Evolutionary conservation across 1,139 yeast species (phyloP).

Genomic region (Yamadazyma atlantica): DNA sequence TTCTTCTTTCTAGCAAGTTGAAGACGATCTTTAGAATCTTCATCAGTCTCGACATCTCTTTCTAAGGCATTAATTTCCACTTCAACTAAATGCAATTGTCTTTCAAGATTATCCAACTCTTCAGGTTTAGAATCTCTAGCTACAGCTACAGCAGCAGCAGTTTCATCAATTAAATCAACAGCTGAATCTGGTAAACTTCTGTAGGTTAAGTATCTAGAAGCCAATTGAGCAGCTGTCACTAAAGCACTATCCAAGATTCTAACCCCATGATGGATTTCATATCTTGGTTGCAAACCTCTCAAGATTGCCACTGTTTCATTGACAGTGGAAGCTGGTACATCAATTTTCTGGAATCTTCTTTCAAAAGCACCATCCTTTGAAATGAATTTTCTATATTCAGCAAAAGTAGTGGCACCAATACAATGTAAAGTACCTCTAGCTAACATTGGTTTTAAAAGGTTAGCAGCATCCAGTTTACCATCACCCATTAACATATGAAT

Average conservation of each 20-base stretch:
- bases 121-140: conserved; percentile 98
- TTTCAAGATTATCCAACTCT: conserved; percentile 88
- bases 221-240: conserved; percentile 93
- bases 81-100: conserved; percentile 85
- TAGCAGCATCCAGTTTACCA: conserved; percentile 93
- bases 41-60: conserved; percentile 91
- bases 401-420: conserved; percentile 96
- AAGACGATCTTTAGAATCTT: conserved; percentile 82
- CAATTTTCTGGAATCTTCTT: conserved; percentile 96
- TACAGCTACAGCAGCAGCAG: conserved; percentile 97
- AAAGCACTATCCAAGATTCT: conserved; percentile 93
- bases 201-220: conserved; percentile 91
- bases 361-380: conserved; percentile 99
- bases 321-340: conserved; percentile 91
- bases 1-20: conserved; percentile 73
- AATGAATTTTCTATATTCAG: conserved; percentile 88
- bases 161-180: conserved; percentile 92
- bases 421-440: conserved; percentile 96
- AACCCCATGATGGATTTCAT: conserved; percentile 97
- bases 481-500: conserved; percentile 99
- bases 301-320: conserved; percentile 93
- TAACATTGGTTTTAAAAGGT: conserved; percentile 91
- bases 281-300: conserved; percentile 93
- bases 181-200: conserved; percentile 98
- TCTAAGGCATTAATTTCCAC: conserved; percentile 97